Percentiles rank a stretch among this genome's conserved stretches.
These are phyloP conservation scores for Dothistroma septosporum DNA, from an alignment of 2,329 filamentous ascomycete species.

Conservation along the genomic window DNA sequence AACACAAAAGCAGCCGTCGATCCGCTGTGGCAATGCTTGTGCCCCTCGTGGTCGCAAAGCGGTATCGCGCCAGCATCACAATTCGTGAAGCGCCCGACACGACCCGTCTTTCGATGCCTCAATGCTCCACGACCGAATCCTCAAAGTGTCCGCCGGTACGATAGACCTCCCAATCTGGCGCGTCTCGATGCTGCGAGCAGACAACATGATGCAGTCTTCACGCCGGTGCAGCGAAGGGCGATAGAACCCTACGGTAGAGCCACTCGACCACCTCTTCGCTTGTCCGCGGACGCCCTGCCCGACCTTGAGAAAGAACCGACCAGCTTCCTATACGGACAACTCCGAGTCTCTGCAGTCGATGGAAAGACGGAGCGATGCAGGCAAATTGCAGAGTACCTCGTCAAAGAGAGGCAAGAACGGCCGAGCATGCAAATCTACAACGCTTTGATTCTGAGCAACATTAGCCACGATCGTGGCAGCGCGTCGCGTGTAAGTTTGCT, in stretches of 20 bases:
- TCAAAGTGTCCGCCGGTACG: not conserved
- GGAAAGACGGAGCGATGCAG: conserved; percentile 40
- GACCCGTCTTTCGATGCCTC: conserved; percentile 18
- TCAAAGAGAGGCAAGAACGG: conserved; percentile 52
- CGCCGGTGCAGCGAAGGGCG: not conserved
- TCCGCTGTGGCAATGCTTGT: conserved; percentile 62
- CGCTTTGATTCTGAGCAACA: conserved; percentile 68
- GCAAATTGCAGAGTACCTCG: conserved; percentile 54
- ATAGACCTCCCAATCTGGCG: not conserved
- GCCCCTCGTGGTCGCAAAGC: conserved; percentile 44
- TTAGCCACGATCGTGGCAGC: conserved; percentile 60
- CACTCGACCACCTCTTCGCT: not conserved
- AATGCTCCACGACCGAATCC: conserved; percentile 12
- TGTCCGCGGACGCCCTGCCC: not conserved
- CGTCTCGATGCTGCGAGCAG: conserved; percentile 5
- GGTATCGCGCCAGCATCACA: conserved; percentile 6
- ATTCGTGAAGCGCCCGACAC: conserved; percentile 9
- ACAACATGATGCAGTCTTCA: conserved; percentile 5
- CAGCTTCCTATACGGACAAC: conserved; percentile 45
- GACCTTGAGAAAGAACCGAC: conserved; percentile 16
- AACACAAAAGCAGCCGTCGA: conserved; percentile 42
- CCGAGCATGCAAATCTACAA: conserved; percentile 65
- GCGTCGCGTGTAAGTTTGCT: conserved; percentile 59
- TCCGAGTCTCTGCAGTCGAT: conserved; percentile 42
- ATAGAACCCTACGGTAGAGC: not conserved